Evolutionary conservation across 345 rosid species (phyloP).

Genomic region (Passiflora organensis): DNA sequence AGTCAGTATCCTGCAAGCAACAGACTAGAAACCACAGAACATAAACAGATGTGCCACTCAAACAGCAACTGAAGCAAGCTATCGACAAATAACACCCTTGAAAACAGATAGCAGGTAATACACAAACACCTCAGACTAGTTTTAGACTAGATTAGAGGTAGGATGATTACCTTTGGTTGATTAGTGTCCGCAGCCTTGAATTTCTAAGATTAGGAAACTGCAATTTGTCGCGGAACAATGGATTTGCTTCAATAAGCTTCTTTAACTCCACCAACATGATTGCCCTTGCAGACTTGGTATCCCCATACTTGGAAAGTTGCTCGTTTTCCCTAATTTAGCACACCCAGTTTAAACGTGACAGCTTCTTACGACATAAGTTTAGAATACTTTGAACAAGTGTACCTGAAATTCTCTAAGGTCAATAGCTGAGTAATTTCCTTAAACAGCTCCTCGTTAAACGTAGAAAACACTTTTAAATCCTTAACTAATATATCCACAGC

Average conservation of each 20-base stretch:
- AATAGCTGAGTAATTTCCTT: slow-evolving; percentile 93
- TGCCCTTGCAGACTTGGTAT: slow-evolving; percentile 93
- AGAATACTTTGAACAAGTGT: slow-evolving; percentile 2
- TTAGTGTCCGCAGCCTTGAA: slow-evolving; percentile 85
- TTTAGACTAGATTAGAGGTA: too few species aligned
- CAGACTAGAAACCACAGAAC: too few species aligned
- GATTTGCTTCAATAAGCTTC: slow-evolving; percentile 98
- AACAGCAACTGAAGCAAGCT: too few species aligned
- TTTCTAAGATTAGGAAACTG: slow-evolving; percentile 91
- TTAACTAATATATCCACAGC: slow-evolving; percentile 92
- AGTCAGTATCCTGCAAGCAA: too few species aligned
- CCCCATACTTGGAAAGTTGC: slow-evolving; percentile 94
- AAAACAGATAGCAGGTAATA: too few species aligned
- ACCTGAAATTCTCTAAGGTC: slow-evolving; percentile 93
- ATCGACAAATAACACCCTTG: too few species aligned
- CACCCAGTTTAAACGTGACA: slow-evolving; percentile 5
- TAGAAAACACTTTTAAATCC: slow-evolving; percentile 92
- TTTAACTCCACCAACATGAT: slow-evolving; percentile 96
- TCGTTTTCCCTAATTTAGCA: slow-evolving; percentile 77
- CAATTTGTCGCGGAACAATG: slow-evolving; percentile 88
- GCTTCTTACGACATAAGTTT: neutral
- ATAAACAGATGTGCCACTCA: too few species aligned
- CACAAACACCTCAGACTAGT: too few species aligned
- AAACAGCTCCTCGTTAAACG: slow-evolving; percentile 94
- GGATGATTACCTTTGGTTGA: slow-evolving; percentile 75